Base-by-base conservation (phyloP, 768 basidiomycete genomes). In the Cyathus striatus region DNA sequence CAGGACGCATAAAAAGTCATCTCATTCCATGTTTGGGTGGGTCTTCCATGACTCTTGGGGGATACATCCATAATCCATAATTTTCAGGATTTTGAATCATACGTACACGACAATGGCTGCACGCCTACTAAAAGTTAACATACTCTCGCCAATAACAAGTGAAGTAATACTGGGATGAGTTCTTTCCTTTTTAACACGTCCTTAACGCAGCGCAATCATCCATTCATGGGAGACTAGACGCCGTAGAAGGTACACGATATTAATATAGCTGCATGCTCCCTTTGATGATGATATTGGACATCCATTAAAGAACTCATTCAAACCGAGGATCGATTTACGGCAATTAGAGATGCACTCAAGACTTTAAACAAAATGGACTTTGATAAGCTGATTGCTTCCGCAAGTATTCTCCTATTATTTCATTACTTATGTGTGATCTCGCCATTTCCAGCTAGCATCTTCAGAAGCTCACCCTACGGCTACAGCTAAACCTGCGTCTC, bases 31-130 rank as follows among this genome's bases (percentile, higher is more conserved):
- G 0, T 88, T 88, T 63, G 84, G 89, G 92, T 90, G 57, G 36
- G 67, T 49, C 5, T 14, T 22, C 18, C 17, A n/a, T 23, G 30
- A 9, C 32, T 16, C 13, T 16, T 16, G 5, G 14, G 35, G 2
- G 6, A 30, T 30, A 20, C 13, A 20, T 30, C 9, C 2, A 9
- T 32, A 10, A 45, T 26, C 44, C 34, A 24, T 10, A 30, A 36
- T 27, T 24, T 21, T n/a, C 50, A 89, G 90, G 5, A 65, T 78
- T 23, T 60, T 91, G 38, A 88, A 97, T 54, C 72, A 86, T 47
- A 92, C 90, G 1, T 88, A 74, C 52, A 97, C 94, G 0, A 82
- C 92, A 0, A 97, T 97, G 92, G 95, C 85, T 1, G 65, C 81
- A 2, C 75, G 95, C 6, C 73, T 94, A 27, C 62, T 97, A 30